Evolutionary conservation across 768 basidiomycete species (phyloP), one percentile per base, ranked within the genome.

Genomic region (Wakefieldia striispora): DNA sequence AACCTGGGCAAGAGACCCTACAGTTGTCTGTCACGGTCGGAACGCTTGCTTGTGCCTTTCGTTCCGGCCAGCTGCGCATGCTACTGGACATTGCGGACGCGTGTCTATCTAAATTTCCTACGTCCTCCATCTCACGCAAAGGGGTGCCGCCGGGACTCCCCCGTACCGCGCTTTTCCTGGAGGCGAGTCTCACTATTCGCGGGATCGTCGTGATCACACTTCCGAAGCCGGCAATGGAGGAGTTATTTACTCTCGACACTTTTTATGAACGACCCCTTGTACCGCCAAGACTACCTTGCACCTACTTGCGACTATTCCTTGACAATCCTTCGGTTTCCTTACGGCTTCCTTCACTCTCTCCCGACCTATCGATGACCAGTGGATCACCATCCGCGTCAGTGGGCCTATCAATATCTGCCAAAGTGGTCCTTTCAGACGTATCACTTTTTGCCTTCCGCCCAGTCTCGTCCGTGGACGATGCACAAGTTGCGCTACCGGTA

Each of bases 241-340:
- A 52, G 33, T 21, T 12, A 29, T 31, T 49, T 42, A 54, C 56
- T 36, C 43, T 73, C 16, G 50, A 64, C 10, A 49, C 59, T 20
- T 89, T 81, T 60, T 88, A 84, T 61, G 64, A 72, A 17, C 75
- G 72, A 20, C 86, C 87, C 3, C 67, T 87, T n/a, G 63, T 75
- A 6, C 83, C 85, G 38, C 84, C 82, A 14, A 64, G 57, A 33
- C 61, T 82, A 7, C 61, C 69, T 9, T 64, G 70, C 40, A 73
- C 78, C 26, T 88, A 80, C 59, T 55, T 80, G 41, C 81, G 88
- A 6, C 45, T 82, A 3, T 69, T 78, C 51, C 47, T 84, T 11
- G 81, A 85, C 39, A 23, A 44, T 21, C 40, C 64, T 35, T 53
- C 62, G 19, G 31, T 54, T 44, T 43, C 61, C 51, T 45, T 55